Conservation (phyloP, 768 basidiomycete genomes). For the Hypholoma fasciculare region DNA sequence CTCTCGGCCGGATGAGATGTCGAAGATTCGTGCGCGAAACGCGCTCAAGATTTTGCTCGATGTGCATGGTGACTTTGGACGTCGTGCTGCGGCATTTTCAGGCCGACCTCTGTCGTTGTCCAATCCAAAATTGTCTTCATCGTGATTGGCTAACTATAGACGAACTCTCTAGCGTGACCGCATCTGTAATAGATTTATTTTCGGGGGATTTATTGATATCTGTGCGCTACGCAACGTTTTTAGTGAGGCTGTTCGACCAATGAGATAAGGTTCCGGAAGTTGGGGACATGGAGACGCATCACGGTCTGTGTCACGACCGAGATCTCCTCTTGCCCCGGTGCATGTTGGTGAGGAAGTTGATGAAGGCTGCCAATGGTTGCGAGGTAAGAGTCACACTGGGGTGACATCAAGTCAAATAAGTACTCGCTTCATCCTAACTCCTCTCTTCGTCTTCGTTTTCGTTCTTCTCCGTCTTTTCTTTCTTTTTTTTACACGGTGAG, state of each 20-base stretch:
- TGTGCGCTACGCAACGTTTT: neutral
- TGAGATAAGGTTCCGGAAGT: neutral
- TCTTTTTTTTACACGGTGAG: slow-evolving; percentile 44
- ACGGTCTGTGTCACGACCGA: slow-evolving; percentile 20
- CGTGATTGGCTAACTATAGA: slow-evolving; percentile 17
- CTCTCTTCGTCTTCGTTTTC: slow-evolving; percentile 41
- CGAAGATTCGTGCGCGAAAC: slow-evolving; percentile 89
- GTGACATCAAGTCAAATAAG: slow-evolving; percentile 39
- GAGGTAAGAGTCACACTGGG: slow-evolving; percentile 17
- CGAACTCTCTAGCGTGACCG: neutral
- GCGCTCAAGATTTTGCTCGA: slow-evolving; percentile 91
- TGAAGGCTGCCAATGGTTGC: slow-evolving; percentile 39
- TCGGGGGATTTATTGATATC: slow-evolving; percentile 2
- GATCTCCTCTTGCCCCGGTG: slow-evolving; percentile 23
- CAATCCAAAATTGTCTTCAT: slow-evolving; percentile 38
- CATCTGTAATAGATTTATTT: slow-evolving; percentile 15
- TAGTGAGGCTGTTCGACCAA: slow-evolving; percentile 4
- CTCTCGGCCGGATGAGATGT: slow-evolving; percentile 76
- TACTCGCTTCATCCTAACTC: slow-evolving; percentile 21
- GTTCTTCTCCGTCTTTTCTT: slow-evolving; percentile 36
- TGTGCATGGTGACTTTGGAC: slow-evolving; percentile 87
- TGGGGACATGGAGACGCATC: slow-evolving; percentile 17
- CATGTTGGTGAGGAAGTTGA: slow-evolving; percentile 32
- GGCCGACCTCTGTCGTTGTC: slow-evolving; percentile 39
- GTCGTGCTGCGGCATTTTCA: slow-evolving; percentile 45